Evolutionary conservation across 2,329 filamentous ascomycete species (phyloP).

Genomic region (Apiospora koreana): DNA sequence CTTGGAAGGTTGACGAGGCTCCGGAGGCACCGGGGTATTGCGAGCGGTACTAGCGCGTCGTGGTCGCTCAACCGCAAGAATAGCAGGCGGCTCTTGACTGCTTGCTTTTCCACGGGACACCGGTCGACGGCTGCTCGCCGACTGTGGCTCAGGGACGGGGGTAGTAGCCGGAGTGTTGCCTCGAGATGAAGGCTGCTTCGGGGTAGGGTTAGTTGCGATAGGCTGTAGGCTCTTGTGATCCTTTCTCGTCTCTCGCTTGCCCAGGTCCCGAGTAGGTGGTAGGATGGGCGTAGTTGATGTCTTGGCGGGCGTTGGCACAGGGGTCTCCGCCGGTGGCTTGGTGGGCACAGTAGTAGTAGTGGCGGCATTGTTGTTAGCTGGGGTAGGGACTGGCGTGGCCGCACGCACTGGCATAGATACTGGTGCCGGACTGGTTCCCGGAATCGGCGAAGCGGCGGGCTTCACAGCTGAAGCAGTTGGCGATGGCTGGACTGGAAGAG

Average conservation of each 20-base stretch:
- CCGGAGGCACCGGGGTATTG: slow-evolving; percentile 55
- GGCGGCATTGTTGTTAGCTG: slow-evolving; percentile 38
- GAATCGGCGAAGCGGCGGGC: slow-evolving; percentile 8
- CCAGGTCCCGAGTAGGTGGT: slow-evolving; percentile 34
- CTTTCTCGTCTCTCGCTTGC: slow-evolving; percentile 50
- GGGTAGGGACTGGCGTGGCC: slow-evolving; percentile 36
- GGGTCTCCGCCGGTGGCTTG: slow-evolving; percentile 42
- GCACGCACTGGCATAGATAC: slow-evolving; percentile 32
- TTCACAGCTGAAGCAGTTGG: slow-evolving; percentile 10
- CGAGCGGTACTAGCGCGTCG: slow-evolving; percentile 58
- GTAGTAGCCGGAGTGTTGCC: slow-evolving; percentile 34
- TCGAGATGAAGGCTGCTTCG: slow-evolving; percentile 29
- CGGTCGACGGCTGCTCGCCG: slow-evolving; percentile 43
- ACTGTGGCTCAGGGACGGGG: slow-evolving; percentile 38
- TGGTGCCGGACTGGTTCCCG: slow-evolving; percentile 16
- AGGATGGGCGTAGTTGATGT: slow-evolving; percentile 40
- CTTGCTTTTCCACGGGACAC: slow-evolving; percentile 53
- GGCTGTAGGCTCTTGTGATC: slow-evolving; percentile 38
- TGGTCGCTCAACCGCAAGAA: slow-evolving; percentile 53
- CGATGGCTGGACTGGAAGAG: slow-evolving; percentile 20
- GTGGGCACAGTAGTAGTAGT: slow-evolving; percentile 36
- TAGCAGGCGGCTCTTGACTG: slow-evolving; percentile 51
- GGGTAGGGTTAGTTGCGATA: slow-evolving; percentile 23
- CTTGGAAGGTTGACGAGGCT: slow-evolving; percentile 46
- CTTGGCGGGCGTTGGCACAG: slow-evolving; percentile 37